Conservation (phyloP, 2,329 filamentous ascomycete genomes). For the Nemania sp. region DNA sequence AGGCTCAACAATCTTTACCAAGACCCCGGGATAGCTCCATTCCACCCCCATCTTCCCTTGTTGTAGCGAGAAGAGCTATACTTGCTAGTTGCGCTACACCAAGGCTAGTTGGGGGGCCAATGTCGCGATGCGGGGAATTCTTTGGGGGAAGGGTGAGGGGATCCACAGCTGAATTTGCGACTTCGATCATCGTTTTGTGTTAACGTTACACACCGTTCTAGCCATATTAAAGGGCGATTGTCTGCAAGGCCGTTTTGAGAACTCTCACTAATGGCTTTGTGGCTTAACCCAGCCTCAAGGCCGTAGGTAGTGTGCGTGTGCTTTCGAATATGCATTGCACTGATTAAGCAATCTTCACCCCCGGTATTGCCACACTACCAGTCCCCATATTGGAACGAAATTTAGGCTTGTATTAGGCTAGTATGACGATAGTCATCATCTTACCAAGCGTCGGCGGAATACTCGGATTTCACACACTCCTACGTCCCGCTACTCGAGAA, state of each 20-base stretch:
- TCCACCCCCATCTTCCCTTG: too few species aligned
- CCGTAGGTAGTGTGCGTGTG: background rate
- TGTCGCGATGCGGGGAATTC: conserved; percentile 8
- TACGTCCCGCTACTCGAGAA: background rate
- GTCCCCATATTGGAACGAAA: background rate
- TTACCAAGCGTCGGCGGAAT: background rate
- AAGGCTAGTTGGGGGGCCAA: background rate
- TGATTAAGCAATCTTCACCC: background rate
- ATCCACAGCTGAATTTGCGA: conserved; percentile 8
- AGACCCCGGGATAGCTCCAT: background rate
- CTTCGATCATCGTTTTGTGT: background rate
- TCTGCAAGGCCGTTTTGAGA: background rate
- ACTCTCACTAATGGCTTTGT: background rate
- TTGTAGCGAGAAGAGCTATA: background rate
- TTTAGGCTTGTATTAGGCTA: conserved; percentile 2
- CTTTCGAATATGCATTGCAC: background rate
- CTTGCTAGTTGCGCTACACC: too few species aligned
- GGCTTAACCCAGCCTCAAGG: background rate
- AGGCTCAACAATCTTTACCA: background rate
- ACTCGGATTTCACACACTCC: background rate
- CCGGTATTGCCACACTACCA: background rate
- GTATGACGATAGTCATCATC: background rate
- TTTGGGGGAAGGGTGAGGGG: background rate
- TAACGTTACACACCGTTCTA: conserved; percentile 15
- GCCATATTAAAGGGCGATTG: background rate